Evolutionary conservation across 441 rosid species (phyloP).

Genomic region (Biscutella laevigata): DNA sequence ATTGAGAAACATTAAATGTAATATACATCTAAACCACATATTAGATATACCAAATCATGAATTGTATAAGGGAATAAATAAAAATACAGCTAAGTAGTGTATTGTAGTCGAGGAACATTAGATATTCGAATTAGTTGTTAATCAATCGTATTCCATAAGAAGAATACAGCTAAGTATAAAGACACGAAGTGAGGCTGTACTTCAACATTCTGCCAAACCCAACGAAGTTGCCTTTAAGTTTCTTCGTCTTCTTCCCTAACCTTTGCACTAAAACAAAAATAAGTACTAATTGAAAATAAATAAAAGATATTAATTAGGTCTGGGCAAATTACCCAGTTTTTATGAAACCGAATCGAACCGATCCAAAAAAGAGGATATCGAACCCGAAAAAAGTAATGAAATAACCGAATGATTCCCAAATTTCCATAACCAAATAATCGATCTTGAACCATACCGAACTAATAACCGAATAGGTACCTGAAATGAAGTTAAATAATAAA

Average conservation of each 20-base stretch:
- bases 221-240: constrained; percentile 19
- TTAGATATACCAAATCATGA: background rate
- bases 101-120: constrained; percentile 12
- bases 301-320: no score
- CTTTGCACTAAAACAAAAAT: no score
- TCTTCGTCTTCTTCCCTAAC: constrained; percentile 20
- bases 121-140: constrained; percentile 11
- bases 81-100: constrained; percentile 20
- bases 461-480: no score
- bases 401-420: no score
- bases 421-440: no score
- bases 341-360: no score
- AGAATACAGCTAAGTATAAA: constrained; percentile 26
- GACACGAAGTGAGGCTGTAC: constrained; percentile 18
- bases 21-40: constrained; percentile 16
- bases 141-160: constrained; percentile 17
- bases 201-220: constrained; percentile 9
- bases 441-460: no score
- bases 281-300: no score
- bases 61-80: background rate
- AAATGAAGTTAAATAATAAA: no score
- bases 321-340: no score
- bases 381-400: no score
- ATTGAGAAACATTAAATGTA: background rate
- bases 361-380: no score